Evolutionary conservation across 2,329 filamentous ascomycete species (phyloP), one percentile per base, ranked within the genome.

Genomic region (Ceratocystis huliohia): DNA sequence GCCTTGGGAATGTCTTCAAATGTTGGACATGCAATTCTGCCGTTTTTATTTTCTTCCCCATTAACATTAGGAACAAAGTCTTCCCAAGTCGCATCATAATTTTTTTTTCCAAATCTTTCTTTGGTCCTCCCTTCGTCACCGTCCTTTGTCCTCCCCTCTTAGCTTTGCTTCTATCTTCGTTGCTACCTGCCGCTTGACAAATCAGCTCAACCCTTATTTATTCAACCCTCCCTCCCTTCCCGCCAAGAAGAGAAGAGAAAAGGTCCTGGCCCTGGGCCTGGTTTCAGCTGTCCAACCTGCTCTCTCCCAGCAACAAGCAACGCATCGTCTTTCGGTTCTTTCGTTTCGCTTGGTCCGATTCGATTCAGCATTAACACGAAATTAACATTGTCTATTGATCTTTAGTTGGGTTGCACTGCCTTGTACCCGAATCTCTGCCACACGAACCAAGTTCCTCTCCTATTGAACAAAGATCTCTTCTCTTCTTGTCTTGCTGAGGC

Each of bases 301-400:
- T 37, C 25, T 59, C 56, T 41, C 37, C 37, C 10, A 41, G 37
- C 48, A 53, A 28, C 56, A 8, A 62, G 44, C 45, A 50, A 46
- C 45, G 45, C 61, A 63, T 63, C 61, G 61, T 63, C 61, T 46
- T 48, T 63, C 41, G 37, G 45, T 28, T 57, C 25, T 57, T 59
- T 59, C 28, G 56, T 59, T 59, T 59, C 56, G 56, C 56, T 37
- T 59, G 56, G 15, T 37, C 56, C 56, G 56, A 59, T 8, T n/a
- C 10, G 15, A 30, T 28, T 30, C 22, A 30, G 28, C 53, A 57
- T 17, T 5, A 13, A 7, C 48, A 41, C 37, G 10, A 41, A 41
- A 41, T 41, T 41, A 41, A 13, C 10, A 41, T 41, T 41, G 37
- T 41, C 37, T 13, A 41, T 41, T 41, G 15, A 41, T 41, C 37